Evolutionary conservation across 202 grass and related monocot species (phyloP), one percentile per base, ranked within the genome.

Genomic region (Musa balbisiana): DNA sequence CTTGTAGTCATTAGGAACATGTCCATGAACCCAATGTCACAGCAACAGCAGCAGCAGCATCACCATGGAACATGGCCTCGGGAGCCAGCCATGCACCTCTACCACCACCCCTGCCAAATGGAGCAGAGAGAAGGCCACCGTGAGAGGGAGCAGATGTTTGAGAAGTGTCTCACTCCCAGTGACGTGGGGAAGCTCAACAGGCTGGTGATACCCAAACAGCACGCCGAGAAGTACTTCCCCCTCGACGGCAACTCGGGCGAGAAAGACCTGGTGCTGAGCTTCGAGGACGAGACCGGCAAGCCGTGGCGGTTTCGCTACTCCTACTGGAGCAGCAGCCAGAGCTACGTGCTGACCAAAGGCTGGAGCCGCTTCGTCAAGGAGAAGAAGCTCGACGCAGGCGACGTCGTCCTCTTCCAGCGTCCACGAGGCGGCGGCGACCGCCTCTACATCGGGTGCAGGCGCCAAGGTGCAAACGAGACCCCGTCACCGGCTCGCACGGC

Each of bases 321-420:
- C 43, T 97, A 97, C 86, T 97, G 93, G 93, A 89, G 84, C 16
- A 97, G 93, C 77, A 97, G 90, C 90, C 90, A 97, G 84, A 97
- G 90, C 84, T 97, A 97, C 85, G 93, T 97, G 68, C 78, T 97
- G 60, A 97, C 93, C 86, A 93, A 93, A 80, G 93, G 93, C 62
- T 97, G 93, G 93, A 97, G 90, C 86, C 88, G 93, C 33, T 97
- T 93, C 76, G 93, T 97, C 64, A 97, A 93, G 86, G 93, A 93
- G 62, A 97, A 97, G 82, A 89, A 33, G 73, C 92, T 96, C 20
- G 87, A 88, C 53, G 85, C 89, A 12, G 92, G 89, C 62, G 92
- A 96, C 55, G 82, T 90, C 54, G 92, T 96, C 62, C 75, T 78
- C 82, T 96, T 96, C 56, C 87, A 96, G 70, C 82, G 89, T 16